Evolutionary conservation across 208 protist genomes (phyloP).

Genomic region (Trypanosoma caninum): DNA sequence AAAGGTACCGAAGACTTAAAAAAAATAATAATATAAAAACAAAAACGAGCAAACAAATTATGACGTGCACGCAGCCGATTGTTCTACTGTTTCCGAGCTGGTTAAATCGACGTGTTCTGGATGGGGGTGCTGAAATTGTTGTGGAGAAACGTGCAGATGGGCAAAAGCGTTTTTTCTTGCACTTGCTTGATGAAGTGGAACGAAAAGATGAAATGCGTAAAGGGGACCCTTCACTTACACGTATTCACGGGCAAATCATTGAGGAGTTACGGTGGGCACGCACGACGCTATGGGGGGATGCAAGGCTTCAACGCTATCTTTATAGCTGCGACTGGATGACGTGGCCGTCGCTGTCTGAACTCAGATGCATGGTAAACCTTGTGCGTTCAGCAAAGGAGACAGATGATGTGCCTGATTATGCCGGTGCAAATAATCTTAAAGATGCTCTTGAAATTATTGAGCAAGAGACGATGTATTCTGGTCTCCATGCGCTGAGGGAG

Average conservation of each 20-base stretch:
- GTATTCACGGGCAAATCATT: conserved; percentile 31
- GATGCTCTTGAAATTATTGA: conserved; percentile 39
- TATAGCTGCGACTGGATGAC: conserved; percentile 29
- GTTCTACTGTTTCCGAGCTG: conserved; percentile 35
- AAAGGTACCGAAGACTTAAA: background rate
- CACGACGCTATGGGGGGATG: conserved; percentile 40
- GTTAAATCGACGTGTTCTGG: conserved; percentile 30
- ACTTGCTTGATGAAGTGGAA: conserved; percentile 65
- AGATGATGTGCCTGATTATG: conserved; percentile 27
- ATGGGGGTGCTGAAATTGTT: conserved; percentile 54
- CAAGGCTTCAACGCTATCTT: conserved; percentile 40
- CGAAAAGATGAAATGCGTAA: conserved; percentile 32
- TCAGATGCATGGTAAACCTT: conserved; percentile 41
- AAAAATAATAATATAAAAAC: background rate
- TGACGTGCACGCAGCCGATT: conserved; percentile 2
- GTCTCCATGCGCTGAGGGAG: conserved; percentile 55
- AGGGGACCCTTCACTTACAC: background rate
- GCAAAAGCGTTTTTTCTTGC: conserved; percentile 45
- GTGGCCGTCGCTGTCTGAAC: conserved; percentile 47
- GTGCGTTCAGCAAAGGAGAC: conserved; percentile 48
- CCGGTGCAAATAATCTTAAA: conserved; percentile 26
- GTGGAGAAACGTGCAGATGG: conserved; percentile 27
- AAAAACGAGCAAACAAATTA: no score
- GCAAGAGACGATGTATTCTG: conserved; percentile 36
- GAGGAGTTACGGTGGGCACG: conserved; percentile 59